Evolutionary conservation across 1,284 basidiomycete species (phyloP).

Genomic region (Pseudozyma pruni): DNA sequence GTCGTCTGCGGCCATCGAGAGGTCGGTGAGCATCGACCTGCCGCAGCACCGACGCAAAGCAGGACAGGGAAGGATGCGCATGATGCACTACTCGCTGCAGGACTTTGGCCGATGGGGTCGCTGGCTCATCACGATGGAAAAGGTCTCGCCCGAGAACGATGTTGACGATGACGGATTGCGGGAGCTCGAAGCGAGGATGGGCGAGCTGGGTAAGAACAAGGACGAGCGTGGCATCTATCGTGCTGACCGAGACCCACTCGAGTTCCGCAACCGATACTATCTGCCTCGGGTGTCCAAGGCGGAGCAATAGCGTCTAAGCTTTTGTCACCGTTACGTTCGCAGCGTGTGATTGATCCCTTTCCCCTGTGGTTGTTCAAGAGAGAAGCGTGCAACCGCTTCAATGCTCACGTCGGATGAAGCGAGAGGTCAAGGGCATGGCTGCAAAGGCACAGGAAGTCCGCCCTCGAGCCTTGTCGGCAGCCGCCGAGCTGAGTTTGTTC

Average conservation of each 20-base stretch:
- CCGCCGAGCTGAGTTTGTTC: too few relatives aligned
- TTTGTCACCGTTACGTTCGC: too few relatives aligned
- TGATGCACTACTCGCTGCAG: slow-evolving; percentile 85
- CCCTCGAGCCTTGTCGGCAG: too few relatives aligned
- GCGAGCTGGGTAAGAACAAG: slow-evolving; percentile 41
- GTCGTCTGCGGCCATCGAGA: slow-evolving; percentile 31
- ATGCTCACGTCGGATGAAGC: too few relatives aligned
- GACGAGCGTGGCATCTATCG: slow-evolving; percentile 42
- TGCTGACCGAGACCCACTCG: slow-evolving; percentile 50
- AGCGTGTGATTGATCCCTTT: too few relatives aligned
- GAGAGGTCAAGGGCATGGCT: too few relatives aligned
- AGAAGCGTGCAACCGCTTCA: too few relatives aligned
- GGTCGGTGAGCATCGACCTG: slow-evolving; percentile 75
- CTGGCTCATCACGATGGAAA: slow-evolving; percentile 63
- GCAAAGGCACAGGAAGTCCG: too few relatives aligned
- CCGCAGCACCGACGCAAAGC: slow-evolving; percentile 39
- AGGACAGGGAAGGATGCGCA: slow-evolving; percentile 46
- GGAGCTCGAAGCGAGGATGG: slow-evolving; percentile 36
- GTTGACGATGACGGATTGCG: slow-evolving; percentile 33
- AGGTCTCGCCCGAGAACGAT: slow-evolving; percentile 42
- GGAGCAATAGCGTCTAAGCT: slow-evolving; percentile 1
- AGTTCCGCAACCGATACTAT: slow-evolving; percentile 59
- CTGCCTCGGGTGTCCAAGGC: slow-evolving; percentile 27
- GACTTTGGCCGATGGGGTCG: slow-evolving; percentile 96
- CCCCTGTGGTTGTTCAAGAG: too few relatives aligned